phyloP scores from a whole-genome alignment of 495 filamentous ascomycete genomes.

The Penicillium pancosmium region DNA sequence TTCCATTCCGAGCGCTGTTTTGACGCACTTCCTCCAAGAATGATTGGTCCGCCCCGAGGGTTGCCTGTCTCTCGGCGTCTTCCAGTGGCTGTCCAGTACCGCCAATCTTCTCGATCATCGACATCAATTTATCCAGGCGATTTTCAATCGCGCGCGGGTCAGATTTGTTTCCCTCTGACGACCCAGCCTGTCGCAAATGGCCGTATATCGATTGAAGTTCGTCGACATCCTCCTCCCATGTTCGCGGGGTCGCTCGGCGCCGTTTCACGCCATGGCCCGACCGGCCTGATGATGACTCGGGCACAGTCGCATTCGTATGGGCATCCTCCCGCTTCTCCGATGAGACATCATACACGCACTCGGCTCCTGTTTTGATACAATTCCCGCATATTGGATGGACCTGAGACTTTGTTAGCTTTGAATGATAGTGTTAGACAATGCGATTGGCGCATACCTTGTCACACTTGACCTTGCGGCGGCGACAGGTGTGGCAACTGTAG shows the following conservation, averaged over 20 bases:
- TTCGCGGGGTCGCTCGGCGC: conserved; percentile 33
- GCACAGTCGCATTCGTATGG: conserved; percentile 10
- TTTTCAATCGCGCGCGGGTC: conserved; percentile 45
- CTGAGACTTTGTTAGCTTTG: conserved; percentile 22
- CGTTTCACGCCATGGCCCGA: conserved; percentile 40
- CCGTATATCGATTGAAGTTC: conserved; percentile 45
- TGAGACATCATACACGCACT: conserved; percentile 48
- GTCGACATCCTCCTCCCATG: conserved; percentile 40
- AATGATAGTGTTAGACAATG: neutral
- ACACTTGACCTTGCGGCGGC: conserved; percentile 51
- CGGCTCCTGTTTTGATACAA: conserved; percentile 46
- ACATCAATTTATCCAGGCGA: conserved; percentile 49
- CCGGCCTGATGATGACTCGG: conserved; percentile 18
- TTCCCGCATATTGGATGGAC: conserved; percentile 53
- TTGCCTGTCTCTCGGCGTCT: conserved; percentile 25
- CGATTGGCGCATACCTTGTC: conserved; percentile 36
- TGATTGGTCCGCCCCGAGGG: conserved; percentile 27
- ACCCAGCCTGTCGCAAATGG: conserved; percentile 30
- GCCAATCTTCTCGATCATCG: conserved; percentile 48
- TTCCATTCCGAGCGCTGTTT: conserved; percentile 19
- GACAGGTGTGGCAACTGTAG: conserved; percentile 54
- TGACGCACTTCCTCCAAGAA: conserved; percentile 23
- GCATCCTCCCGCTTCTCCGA: conserved; percentile 29
- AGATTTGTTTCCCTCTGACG: conserved; percentile 26
- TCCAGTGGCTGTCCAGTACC: conserved; percentile 34